These are phyloP conservation scores for Dendrostoma leiphaemia DNA, from an alignment of 2,329 filamentous ascomycete species.

Conservation along the genomic window DNA sequence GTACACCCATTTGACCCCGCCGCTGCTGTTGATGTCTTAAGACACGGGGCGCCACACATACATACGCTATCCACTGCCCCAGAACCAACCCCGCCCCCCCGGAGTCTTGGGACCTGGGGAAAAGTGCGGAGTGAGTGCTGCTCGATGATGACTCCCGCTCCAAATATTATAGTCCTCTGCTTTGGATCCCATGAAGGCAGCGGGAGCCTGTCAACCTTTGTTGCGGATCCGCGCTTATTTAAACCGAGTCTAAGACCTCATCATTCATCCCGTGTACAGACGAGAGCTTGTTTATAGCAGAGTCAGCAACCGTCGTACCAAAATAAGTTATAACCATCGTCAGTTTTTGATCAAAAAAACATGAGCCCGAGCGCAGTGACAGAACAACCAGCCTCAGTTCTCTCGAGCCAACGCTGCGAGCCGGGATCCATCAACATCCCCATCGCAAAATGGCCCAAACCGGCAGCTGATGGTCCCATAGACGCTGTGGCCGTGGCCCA, in stretches of 20 bases:
- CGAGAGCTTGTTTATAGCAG: neutral
- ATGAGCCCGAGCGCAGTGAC: conserved; percentile 11
- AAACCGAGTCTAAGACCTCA: neutral
- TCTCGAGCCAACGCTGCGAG: conserved; percentile 21
- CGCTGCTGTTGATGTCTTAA: no score
- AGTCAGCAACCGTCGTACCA: neutral
- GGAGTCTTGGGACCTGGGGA: neutral
- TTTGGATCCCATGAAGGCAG: neutral
- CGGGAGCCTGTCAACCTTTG: neutral
- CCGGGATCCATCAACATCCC: conserved; percentile 55
- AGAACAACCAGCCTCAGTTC: neutral
- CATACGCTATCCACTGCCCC: neutral
- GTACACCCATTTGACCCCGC: no score
- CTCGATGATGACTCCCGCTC: neutral
- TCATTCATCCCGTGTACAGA: neutral
- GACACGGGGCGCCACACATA: no score
- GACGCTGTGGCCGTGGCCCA: conserved; percentile 38
- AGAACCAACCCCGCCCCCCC: neutral
- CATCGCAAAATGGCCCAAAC: conserved; percentile 41
- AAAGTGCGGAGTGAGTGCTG: neutral
- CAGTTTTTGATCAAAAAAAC: no score
- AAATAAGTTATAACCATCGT: no score
- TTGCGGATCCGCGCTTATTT: neutral
- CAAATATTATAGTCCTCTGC: neutral
- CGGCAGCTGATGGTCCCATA: conserved; percentile 26